phyloP scores from a whole-genome alignment of 495 filamentous ascomycete species.

The Neurospora sp. region DNA sequence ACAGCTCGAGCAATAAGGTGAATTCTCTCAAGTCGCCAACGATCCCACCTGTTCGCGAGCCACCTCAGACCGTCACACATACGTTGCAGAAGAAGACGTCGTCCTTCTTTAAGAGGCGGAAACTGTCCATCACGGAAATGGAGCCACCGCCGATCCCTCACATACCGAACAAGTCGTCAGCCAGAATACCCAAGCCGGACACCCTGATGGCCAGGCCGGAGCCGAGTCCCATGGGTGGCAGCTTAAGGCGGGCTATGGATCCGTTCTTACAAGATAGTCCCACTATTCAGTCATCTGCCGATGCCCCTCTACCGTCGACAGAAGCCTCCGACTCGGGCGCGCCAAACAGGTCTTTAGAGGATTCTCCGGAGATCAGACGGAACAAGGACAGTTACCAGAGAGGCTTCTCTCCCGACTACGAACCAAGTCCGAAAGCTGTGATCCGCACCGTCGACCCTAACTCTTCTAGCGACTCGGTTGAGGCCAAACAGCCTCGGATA shows the following conservation, averaged over 20 bases:
- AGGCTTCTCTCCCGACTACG: constrained; percentile 58
- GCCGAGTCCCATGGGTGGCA: constrained; percentile 66
- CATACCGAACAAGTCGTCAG: constrained; percentile 18
- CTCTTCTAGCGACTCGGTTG: constrained; percentile 7
- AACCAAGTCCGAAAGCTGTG: constrained; percentile 48
- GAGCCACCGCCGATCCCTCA: constrained; percentile 33
- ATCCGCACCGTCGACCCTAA: constrained; percentile 43
- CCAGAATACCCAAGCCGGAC: constrained; percentile 22
- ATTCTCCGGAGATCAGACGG: neutral
- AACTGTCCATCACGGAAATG: constrained; percentile 61
- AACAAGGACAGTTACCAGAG: constrained; percentile 10
- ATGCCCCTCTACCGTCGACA: constrained; percentile 7
- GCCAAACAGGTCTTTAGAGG: neutral
- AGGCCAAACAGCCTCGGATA: neutral
- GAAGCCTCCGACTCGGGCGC: constrained; percentile 1
- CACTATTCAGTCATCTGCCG: constrained; percentile 11
- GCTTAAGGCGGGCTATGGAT: constrained; percentile 82
- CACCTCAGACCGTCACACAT: constrained; percentile 34
- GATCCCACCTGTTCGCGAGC: constrained; percentile 38
- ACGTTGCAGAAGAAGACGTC: constrained; percentile 80
- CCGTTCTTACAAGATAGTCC: constrained; percentile 53
- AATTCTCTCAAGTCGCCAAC: constrained; percentile 29
- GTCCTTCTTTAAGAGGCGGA: constrained; percentile 84
- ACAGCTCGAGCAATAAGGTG: constrained; percentile 8
- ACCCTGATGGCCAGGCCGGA: constrained; percentile 19